These are phyloP conservation scores for Leishmania amazonensis DNA, from an alignment of 208 protist genomes.

Conservation along the genomic window DNA sequence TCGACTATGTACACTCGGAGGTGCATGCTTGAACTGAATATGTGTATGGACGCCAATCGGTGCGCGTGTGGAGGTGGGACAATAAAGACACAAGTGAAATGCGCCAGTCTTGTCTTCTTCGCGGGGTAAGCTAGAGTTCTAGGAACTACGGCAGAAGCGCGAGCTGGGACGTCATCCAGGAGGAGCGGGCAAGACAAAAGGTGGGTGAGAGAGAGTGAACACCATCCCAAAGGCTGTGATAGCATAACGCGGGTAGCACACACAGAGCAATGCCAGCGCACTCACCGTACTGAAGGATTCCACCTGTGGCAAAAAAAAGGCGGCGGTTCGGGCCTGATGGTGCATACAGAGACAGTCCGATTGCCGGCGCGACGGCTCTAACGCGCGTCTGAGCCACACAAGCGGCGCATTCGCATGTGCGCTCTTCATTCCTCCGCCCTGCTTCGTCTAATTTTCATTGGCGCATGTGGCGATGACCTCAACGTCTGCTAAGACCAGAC, in stretches of 20 bases:
- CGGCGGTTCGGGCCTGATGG: neutral
- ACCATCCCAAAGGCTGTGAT: neutral
- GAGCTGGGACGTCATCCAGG: neutral
- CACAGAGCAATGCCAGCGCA: neutral
- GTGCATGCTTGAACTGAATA: conserved; percentile 53
- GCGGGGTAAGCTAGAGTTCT: neutral
- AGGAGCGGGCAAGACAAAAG: neutral
- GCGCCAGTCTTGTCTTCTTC: neutral
- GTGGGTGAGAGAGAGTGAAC: neutral
- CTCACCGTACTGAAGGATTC: neutral
- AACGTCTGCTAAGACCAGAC: too few species aligned
- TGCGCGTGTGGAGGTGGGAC: neutral
- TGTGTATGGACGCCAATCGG: neutral
- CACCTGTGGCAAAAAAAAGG: neutral
- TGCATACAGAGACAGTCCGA: neutral
- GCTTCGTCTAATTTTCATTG: neutral
- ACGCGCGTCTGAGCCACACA: neutral
- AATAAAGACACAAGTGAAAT: neutral
- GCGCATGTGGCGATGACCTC: neutral
- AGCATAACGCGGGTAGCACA: too few species aligned
- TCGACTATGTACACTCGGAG: conserved; percentile 78
- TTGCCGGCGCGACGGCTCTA: neutral
- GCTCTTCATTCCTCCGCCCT: neutral
- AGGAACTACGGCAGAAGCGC: neutral
- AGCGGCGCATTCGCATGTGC: neutral